phyloP scores from a whole-genome alignment of 2,329 filamentous ascomycete species.

The Didymella sp. region DNA sequence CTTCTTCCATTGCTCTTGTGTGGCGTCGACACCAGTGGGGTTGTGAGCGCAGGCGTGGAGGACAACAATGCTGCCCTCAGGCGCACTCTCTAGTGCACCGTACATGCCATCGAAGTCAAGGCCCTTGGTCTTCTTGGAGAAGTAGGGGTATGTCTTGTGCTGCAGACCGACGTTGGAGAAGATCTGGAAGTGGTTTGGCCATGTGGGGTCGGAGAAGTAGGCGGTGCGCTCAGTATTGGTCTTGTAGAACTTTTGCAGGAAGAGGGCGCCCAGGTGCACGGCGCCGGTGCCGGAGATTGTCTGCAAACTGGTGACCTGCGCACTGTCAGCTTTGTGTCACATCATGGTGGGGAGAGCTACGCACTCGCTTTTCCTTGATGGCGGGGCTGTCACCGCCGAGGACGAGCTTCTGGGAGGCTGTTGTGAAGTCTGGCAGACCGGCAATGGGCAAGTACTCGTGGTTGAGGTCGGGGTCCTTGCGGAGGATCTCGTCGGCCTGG shows the following conservation, averaged over 20 bases:
- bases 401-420: slow-evolving; percentile 89
- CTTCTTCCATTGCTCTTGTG: slow-evolving; percentile 91
- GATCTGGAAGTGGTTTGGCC: slow-evolving; percentile 99
- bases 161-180: slow-evolving; percentile 86
- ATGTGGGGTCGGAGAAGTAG: slow-evolving; percentile 94
- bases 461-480: slow-evolving; percentile 87
- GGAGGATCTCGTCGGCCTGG: slow-evolving; percentile 89
- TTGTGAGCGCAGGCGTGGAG: slow-evolving; percentile 98
- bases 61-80: slow-evolving; percentile 82
- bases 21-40: slow-evolving; percentile 95
- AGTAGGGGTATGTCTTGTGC: slow-evolving; percentile 90
- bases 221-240: slow-evolving; percentile 70
- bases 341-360: slow-evolving; percentile 31
- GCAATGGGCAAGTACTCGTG: slow-evolving; percentile 99
- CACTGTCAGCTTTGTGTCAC: slow-evolving; percentile 40
- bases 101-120: slow-evolving; percentile 94
- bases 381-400: slow-evolving; percentile 81
- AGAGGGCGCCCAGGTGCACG: slow-evolving; percentile 89
- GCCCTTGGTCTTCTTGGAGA: slow-evolving; percentile 84
- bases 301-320: slow-evolving; percentile 75
- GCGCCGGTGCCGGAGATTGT: slow-evolving; percentile 98
- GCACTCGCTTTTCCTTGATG: slow-evolving; percentile 78
- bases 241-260: slow-evolving; percentile 90
- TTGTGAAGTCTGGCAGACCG: slow-evolving; percentile 83
- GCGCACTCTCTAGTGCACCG: slow-evolving; percentile 69